phyloP scores from a whole-genome alignment of 2,329 filamentous ascomycete species.

The Trichoderma atrobrunneum region DNA sequence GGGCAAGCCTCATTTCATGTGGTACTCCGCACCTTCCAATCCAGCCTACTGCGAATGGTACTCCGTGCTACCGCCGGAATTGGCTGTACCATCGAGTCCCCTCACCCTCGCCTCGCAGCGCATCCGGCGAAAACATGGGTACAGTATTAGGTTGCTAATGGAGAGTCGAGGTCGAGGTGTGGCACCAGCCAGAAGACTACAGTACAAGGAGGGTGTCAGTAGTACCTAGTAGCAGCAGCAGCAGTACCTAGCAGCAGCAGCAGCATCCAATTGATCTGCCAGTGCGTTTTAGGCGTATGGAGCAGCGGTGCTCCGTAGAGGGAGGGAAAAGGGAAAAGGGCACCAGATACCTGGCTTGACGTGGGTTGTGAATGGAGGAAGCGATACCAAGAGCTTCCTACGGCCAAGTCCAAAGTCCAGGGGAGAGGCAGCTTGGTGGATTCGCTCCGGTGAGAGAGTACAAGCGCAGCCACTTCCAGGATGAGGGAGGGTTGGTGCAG shows the following conservation, averaged over 20 bases:
- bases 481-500: slow-evolving; percentile 4
- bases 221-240: not conserved
- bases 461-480: slow-evolving; percentile 6
- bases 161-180: slow-evolving; percentile 1
- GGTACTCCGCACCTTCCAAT: slow-evolving; percentile 3
- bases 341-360: not conserved
- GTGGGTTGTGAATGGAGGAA: slow-evolving; percentile 12
- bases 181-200: not conserved
- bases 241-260: not conserved
- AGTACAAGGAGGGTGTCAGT: slow-evolving; percentile 13
- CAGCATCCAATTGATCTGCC: not conserved
- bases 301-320: not conserved
- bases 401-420: not conserved
- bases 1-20: slow-evolving; percentile 4
- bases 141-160: not conserved
- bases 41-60: not conserved
- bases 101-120: not conserved
- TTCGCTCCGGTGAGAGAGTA: slow-evolving; percentile 3
- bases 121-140: slow-evolving; percentile 14
- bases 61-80: slow-evolving; percentile 1
- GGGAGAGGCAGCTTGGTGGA: slow-evolving; percentile 15
- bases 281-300: not conserved
- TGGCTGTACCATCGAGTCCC: not conserved
- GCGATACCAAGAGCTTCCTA: slow-evolving; percentile 5
- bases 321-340: not conserved